Percentiles rank a stretch among this genome's conserved stretches.
phyloP scores from a whole-genome alignment of 805 yeast species.

The Novakomyces olei region DNA sequence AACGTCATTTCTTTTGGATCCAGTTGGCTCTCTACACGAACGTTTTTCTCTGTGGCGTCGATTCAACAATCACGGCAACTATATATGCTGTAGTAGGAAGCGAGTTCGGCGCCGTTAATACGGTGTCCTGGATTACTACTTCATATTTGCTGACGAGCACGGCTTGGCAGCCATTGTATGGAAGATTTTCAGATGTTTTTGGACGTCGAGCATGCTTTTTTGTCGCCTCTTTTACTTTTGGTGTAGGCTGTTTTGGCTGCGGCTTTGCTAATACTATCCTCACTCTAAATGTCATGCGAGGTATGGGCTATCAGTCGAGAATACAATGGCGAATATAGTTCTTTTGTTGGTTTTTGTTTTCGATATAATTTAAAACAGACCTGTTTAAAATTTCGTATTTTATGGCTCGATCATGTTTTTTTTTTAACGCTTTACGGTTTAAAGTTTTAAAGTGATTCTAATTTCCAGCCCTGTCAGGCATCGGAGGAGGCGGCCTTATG shows the following conservation, averaged over 20 bases:
- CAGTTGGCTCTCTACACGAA: constrained; percentile 15
- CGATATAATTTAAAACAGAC: too few species aligned
- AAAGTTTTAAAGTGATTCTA: too few species aligned
- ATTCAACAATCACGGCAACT: constrained; percentile 28
- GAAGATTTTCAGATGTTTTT: constrained; percentile 36
- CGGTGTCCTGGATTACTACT: constrained; percentile 44
- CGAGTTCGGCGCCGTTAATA: constrained; percentile 26
- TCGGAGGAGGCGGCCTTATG: constrained; percentile 58
- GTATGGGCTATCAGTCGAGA: too few species aligned
- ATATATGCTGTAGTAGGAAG: constrained; percentile 27
- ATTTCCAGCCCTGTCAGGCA: constrained; percentile 47
- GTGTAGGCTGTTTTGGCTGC: constrained; percentile 11
- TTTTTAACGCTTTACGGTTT: too few species aligned
- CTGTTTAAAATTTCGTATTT: too few species aligned
- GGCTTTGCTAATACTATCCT: constrained; percentile 9
- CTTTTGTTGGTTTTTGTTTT: too few species aligned
- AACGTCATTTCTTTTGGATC: constrained; percentile 4
- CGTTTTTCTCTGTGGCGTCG: constrained; percentile 27
- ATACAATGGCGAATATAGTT: too few species aligned
- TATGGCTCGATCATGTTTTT: too few species aligned
- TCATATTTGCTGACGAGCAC: constrained; percentile 40
- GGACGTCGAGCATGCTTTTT: constrained; percentile 13
- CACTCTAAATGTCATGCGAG: constrained; percentile 8
- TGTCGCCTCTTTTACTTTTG: constrained; percentile 15
- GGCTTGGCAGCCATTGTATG: constrained; percentile 46